Conservation (phyloP, 495 filamentous ascomycete genomes). For the Podospora appendiculata region DNA sequence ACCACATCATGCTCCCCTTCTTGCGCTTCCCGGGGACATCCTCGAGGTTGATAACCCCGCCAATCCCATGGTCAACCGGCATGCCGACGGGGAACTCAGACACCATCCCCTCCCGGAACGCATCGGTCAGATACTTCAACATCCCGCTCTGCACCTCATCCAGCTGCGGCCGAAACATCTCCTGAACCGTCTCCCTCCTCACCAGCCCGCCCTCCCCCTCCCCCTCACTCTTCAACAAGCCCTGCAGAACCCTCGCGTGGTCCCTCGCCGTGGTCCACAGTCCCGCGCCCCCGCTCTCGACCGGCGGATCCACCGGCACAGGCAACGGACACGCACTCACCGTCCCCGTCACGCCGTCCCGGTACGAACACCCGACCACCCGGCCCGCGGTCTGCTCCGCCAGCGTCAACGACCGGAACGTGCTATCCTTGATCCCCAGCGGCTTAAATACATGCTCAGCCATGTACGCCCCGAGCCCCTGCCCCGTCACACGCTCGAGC, state of each 20-base stretch:
- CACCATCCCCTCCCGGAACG: conserved; percentile 4
- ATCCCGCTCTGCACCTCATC: conserved; percentile 15
- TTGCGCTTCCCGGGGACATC: conserved; percentile 22
- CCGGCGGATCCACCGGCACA: conserved; percentile 6
- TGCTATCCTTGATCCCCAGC: conserved; percentile 14
- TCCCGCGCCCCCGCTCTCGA: conserved; percentile 45
- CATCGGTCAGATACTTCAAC: conserved; percentile 4
- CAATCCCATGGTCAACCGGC: conserved; percentile 16
- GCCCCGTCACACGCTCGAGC: conserved; percentile 15
- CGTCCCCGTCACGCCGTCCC: background rate
- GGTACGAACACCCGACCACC: background rate
- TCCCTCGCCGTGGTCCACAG: conserved; percentile 37
- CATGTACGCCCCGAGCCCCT: conserved; percentile 18
- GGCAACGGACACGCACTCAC: conserved; percentile 2
- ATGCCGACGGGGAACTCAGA: conserved; percentile 12
- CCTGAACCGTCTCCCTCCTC: conserved; percentile 27
- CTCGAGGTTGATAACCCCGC: conserved; percentile 19
- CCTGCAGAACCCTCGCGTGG: conserved; percentile 43
- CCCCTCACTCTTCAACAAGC: conserved; percentile 24
- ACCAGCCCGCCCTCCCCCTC: conserved; percentile 6
- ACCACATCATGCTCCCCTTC: conserved; percentile 30
- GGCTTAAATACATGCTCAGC: conserved; percentile 11
- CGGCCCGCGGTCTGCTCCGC: background rate
- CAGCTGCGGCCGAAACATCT: conserved; percentile 48
- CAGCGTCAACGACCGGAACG: conserved; percentile 3